A percentile compares a stretch with the other conserved stretches of the same genome.
Evolutionary conservation across 257 asterid genomes (phyloP).

Genomic region (Plantago ovata): DNA sequence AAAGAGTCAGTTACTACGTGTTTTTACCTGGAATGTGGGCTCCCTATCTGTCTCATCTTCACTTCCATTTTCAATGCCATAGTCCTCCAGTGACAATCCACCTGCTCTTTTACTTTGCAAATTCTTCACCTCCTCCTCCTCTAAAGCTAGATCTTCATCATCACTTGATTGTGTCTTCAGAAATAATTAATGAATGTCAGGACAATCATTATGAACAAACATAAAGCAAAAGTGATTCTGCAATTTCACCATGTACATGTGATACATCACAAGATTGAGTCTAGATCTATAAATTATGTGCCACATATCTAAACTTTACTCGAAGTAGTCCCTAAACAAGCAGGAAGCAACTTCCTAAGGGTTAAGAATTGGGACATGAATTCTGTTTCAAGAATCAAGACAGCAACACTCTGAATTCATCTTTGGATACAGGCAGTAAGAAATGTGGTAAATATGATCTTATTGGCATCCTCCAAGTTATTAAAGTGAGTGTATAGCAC

Average conservation of each 20-base stretch:
- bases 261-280: no score
- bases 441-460: background rate
- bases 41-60: constrained; percentile 51
- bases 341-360: no score
- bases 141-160: constrained; percentile 74
- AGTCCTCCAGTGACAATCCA: constrained; percentile 55
- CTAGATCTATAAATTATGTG: no score
- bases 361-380: no score
- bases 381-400: no score
- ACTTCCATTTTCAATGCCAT: constrained; percentile 63
- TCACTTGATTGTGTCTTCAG: constrained; percentile 63
- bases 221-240: no score
- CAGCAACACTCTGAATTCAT: background rate
- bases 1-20: constrained; percentile 10
- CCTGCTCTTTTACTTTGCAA: constrained; percentile 53
- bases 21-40: constrained; percentile 67
- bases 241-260: background rate
- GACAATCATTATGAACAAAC: no score
- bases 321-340: no score
- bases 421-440: constrained; percentile 4
- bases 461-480: background rate
- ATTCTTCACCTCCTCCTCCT: constrained; percentile 70
- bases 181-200: no score
- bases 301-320: no score
- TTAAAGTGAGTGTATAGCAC: background rate